phyloP scores from a whole-genome alignment of 2,329 filamentous ascomycete genomes.

The Biscogniauxia marginata region DNA sequence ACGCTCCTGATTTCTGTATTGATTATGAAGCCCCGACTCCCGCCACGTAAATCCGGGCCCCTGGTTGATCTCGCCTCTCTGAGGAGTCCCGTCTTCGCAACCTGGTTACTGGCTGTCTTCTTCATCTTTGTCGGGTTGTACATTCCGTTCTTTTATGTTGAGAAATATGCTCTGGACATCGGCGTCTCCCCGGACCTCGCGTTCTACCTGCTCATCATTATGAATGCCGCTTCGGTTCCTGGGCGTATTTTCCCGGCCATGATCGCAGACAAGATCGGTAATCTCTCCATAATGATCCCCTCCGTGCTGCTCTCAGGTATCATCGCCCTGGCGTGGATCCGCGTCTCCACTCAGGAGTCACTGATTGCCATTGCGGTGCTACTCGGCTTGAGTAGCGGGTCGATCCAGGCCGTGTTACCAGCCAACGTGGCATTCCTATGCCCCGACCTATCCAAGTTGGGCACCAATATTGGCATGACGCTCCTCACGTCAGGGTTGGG shows the following conservation, averaged over 20 bases:
- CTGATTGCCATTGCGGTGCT: not conserved
- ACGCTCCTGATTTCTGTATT: slow-evolving; percentile 12
- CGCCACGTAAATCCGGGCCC: too few relatives aligned
- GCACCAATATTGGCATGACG: not conserved
- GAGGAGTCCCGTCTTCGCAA: too few relatives aligned
- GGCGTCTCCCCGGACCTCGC: too few relatives aligned
- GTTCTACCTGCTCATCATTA: not conserved
- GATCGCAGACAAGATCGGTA: not conserved
- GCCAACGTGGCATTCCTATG: not conserved
- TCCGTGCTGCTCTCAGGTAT: not conserved
- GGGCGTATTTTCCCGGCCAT: not conserved
- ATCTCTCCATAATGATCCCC: not conserved
- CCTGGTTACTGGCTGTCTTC: too few relatives aligned
- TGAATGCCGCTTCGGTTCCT: not conserved
- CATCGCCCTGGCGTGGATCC: not conserved
- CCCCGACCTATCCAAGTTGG: not conserved
- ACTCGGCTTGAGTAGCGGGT: not conserved
- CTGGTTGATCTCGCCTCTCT: too few relatives aligned
- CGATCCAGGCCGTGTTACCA: not conserved
- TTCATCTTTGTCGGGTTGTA: too few relatives aligned
- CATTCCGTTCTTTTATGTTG: too few relatives aligned
- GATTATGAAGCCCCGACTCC: not conserved
- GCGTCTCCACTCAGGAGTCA: not conserved
- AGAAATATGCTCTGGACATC: too few relatives aligned
- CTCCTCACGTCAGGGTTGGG: not conserved